Evolutionary conservation across 495 filamentous ascomycete genomes (phyloP).

Genomic region (Pyrenopolyporus hunteri): DNA sequence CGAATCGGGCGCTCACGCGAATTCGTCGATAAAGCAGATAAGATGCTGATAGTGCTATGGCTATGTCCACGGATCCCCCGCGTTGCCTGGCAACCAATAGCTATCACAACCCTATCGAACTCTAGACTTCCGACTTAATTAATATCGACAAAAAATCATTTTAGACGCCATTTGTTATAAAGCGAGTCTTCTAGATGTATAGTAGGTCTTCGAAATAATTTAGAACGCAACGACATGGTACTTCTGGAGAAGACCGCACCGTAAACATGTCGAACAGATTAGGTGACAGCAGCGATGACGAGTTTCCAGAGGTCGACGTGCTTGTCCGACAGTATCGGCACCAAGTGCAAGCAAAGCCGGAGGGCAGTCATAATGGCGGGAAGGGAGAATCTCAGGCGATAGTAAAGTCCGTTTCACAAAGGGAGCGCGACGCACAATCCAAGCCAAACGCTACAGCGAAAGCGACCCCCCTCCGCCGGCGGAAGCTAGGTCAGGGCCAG

Average conservation of each 20-base stretch:
- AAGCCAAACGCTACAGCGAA: conserved; percentile 8
- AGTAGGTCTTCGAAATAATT: neutral
- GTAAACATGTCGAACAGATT: conserved; percentile 12
- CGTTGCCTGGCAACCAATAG: conserved; percentile 42
- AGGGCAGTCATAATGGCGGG: neutral
- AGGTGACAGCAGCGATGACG: conserved; percentile 33
- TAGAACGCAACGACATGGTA: neutral
- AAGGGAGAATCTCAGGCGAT: neutral
- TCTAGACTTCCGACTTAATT: conserved; percentile 6
- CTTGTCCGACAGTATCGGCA: conserved; percentile 27
- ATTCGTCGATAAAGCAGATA: too few species aligned
- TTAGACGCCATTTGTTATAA: neutral
- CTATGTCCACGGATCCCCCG: too few species aligned
- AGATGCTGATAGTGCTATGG: too few species aligned
- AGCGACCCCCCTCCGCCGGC: conserved; percentile 33
- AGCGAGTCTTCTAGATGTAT: neutral
- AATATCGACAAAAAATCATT: neutral
- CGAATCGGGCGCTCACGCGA: too few species aligned
- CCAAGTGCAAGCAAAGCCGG: neutral
- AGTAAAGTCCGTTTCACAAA: neutral
- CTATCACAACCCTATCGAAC: conserved; percentile 16
- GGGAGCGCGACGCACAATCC: neutral
- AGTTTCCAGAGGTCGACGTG: conserved; percentile 39
- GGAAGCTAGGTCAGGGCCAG: conserved; percentile 37
- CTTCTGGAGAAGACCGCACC: neutral